Evolutionary conservation across 768 basidiomycete species (phyloP).

Genomic region (Hortiboletus flavorubellus): DNA sequence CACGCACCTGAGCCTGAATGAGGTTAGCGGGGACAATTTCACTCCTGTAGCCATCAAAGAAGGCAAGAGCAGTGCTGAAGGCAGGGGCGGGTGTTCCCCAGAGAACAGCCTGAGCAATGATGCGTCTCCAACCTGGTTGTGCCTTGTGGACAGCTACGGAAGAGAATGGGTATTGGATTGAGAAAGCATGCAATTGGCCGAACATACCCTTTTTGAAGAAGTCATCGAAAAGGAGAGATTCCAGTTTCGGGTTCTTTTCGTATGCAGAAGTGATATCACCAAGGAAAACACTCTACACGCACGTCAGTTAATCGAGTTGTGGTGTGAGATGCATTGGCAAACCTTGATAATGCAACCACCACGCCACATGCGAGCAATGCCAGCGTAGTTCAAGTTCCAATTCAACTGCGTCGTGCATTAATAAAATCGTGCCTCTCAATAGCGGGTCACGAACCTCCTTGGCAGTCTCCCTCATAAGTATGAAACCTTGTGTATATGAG

Average conservation of each 20-base stretch:
- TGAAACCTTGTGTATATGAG: constrained; percentile 99
- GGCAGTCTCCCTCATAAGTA: constrained; percentile 98
- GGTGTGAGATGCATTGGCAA: constrained; percentile 11
- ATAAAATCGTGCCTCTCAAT: neutral
- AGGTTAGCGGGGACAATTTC: constrained; percentile 93
- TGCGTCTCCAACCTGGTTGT: constrained; percentile 97
- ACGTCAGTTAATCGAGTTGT: constrained; percentile 6
- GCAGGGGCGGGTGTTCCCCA: constrained; percentile 98
- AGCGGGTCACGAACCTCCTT: constrained; percentile 60
- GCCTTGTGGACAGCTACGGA: constrained; percentile 80
- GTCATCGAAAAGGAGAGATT: constrained; percentile 91
- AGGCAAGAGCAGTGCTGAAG: constrained; percentile 96
- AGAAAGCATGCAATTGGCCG: neutral
- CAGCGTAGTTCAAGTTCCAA: constrained; percentile 97
- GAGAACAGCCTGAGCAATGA: constrained; percentile 92
- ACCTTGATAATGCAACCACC: constrained; percentile 99
- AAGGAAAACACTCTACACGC: constrained; percentile 77
- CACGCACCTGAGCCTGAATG: constrained; percentile 81
- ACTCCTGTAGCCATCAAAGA: constrained; percentile 99
- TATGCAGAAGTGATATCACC: constrained; percentile 91
- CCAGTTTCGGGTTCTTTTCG: constrained; percentile 76
- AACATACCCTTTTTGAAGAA: constrained; percentile 90
- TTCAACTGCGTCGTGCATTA: constrained; percentile 40
- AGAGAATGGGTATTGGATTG: neutral
- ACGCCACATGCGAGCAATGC: constrained; percentile 99